Percentiles rank a stretch among this genome's conserved stretches.
These are phyloP conservation scores for Vigna hirtella DNA, from an alignment of 306 rosid genomes.

Conservation along the genomic window DNA sequence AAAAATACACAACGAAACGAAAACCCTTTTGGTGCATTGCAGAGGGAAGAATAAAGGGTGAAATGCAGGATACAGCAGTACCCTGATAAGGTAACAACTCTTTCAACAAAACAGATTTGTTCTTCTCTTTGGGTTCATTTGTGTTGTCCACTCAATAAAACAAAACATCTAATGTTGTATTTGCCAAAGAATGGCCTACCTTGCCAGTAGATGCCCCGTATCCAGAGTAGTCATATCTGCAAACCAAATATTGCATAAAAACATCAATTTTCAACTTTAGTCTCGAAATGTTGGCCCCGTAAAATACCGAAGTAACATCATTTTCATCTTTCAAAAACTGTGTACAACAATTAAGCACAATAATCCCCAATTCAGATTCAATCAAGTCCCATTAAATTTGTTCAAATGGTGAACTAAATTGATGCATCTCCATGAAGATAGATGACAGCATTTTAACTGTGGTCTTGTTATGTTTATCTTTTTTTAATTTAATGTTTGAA, in stretches of 20 bases:
- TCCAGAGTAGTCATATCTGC: conserved; percentile 98
- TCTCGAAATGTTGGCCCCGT: conserved; percentile 23
- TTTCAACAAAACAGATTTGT: conserved; percentile 2
- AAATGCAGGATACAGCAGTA: background rate
- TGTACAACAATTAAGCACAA: background rate
- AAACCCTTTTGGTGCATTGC: background rate
- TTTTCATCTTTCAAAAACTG: background rate
- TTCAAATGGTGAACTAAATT: conserved; percentile 21
- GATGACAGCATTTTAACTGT: background rate
- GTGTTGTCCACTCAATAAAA: background rate
- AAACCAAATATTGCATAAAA: conserved; percentile 46
- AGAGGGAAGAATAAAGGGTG: background rate
- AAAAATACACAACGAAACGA: background rate
- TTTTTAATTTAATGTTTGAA: background rate
- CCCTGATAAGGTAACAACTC: background rate
- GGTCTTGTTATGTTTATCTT: too few relatives aligned
- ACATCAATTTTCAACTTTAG: conserved; percentile 36
- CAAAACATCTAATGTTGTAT: conserved; percentile 23
- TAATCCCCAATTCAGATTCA: conserved; percentile 20
- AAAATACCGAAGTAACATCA: conserved; percentile 12
- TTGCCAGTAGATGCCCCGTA: conserved; percentile 98
- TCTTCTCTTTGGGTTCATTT: background rate
- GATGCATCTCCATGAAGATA: background rate
- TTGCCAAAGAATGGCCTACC: conserved; percentile 60
- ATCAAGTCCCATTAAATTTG: conserved; percentile 13